Evolutionary conservation across 2,329 filamentous ascomycete species (phyloP), one percentile per base, ranked within the genome.

Genomic region (Talaromyces sp.): DNA sequence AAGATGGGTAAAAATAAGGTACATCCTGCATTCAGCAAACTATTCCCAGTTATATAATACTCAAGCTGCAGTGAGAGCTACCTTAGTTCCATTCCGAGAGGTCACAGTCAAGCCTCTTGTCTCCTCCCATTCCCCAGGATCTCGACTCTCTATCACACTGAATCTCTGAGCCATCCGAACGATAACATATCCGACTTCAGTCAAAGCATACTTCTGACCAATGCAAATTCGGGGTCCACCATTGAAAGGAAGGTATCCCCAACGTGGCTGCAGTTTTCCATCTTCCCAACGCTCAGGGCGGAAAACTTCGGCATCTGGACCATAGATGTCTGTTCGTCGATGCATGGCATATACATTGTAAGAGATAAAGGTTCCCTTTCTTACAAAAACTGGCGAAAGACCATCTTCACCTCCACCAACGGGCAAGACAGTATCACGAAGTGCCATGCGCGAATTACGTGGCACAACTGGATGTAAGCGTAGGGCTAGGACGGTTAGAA

Each of bases 301-400:
- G 65, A 76, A 82, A 17, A 72, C 72, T 1, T 76, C 62, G 4
- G 74, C 75, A 47, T 80, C 77, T 3, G 62, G 37, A 0, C 77
- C 77, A 49, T 68, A 80, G 48, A 74, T 65, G 42, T 80, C 77
- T 16, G 65, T 64, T 10, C 87, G 82, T 1, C 89, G 83, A 65
- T 93, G 89, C 88, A 93, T 88, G 5, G 83, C 72, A 47, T 89
- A 80, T 0, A 87, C 79, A 40, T 79, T 84, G 76, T 90, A 93
- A 42, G 71, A 78, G 52, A 92, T 75, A 7, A 81, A 73, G 0
- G 83, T 83, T 63, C 86, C 83, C 67, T 89, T 87, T 46, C 82
- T 79, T 3, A 90, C 75, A 48, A 84, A 81, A 1, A 92, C 65
- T 0, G 87, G 87, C 30, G 80, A 74, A 2, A 73, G 72, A 29